phyloP scores from a whole-genome alignment of 169 alveolate species.

The Plasmodium cynomolgi region DNA sequence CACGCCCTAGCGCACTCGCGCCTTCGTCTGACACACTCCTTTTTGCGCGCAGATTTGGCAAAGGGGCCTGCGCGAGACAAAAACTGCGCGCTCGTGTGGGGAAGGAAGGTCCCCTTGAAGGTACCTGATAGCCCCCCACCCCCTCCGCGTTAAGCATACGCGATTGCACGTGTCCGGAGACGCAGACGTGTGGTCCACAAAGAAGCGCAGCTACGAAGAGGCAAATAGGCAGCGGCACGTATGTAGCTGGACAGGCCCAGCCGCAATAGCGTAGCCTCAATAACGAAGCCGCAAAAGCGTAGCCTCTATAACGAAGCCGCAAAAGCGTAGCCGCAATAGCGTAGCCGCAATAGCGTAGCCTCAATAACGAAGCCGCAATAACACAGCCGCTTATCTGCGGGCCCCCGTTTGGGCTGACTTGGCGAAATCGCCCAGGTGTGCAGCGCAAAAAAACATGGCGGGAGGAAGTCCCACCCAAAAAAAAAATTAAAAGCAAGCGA shows the following conservation, averaged over 20 bases:
- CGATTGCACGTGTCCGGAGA: not conserved
- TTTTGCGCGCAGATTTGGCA: not conserved
- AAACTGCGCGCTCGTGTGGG: not conserved
- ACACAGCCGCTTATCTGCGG: not conserved
- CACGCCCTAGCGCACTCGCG: not conserved
- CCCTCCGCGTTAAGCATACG: not conserved
- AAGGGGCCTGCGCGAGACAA: not conserved
- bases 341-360: not conserved
- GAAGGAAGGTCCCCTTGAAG: not conserved
- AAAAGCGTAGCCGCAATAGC: no score
- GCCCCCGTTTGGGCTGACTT: not conserved
- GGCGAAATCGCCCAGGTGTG: not conserved
- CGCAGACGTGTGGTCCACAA: not conserved
- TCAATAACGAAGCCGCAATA: no score
- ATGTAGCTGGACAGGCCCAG: not conserved
- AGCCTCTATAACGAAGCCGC: no score
- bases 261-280: no score
- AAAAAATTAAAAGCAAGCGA: constrained; percentile 8
- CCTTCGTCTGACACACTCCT: not conserved
- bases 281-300: not conserved
- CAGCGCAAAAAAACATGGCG: not conserved
- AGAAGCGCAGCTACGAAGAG: not conserved
- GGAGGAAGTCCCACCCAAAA: not conserved
- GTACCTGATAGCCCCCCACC: not conserved
- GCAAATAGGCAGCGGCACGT: not conserved